A percentile compares a stretch with the other conserved stretches of the same genome.
These are phyloP conservation scores for Dicorynia guianensis DNA, from an alignment of 306 rosid genomes.

Conservation along the genomic window DNA sequence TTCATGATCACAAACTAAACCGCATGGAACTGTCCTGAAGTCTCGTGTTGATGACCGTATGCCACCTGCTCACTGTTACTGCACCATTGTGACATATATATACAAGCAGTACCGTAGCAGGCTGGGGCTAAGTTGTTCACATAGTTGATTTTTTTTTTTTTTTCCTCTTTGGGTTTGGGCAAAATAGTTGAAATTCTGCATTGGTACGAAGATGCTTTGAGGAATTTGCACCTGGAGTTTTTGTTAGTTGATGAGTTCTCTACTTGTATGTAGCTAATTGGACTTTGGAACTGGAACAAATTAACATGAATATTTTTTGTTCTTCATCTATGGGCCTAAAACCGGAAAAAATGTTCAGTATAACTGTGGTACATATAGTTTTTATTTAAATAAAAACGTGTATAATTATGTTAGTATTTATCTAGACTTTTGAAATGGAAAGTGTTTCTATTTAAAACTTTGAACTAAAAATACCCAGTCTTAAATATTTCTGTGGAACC, in stretches of 20 bases:
- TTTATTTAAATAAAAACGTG: no score
- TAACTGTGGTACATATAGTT: no score
- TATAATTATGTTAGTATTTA: no score
- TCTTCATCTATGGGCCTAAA: background rate
- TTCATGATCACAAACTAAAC: conserved; percentile 20
- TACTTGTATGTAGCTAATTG: background rate
- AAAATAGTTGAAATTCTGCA: conserved; percentile 45
- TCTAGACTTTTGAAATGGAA: no score
- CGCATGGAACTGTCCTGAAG: conserved; percentile 33
- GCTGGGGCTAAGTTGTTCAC: conserved; percentile 25
- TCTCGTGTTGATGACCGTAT: conserved; percentile 23
- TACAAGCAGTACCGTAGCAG: conserved; percentile 34
- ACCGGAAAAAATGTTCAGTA: no score
- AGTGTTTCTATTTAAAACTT: no score
- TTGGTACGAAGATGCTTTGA: conserved; percentile 20
- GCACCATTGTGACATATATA: conserved; percentile 39
- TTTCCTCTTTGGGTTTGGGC: background rate
- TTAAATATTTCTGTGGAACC: no score
- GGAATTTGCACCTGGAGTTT: conserved; percentile 29
- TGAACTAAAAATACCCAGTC: no score
- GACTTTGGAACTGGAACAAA: background rate
- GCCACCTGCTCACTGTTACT: conserved; percentile 33
- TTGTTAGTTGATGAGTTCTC: conserved; percentile 32
- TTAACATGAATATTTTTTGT: background rate
- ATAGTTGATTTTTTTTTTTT: conserved; percentile 41